Percentiles rank a stretch among this genome's conserved stretches.
Evolutionary conservation across 805 yeast species (phyloP).

Genomic region (Candida michaelii): DNA sequence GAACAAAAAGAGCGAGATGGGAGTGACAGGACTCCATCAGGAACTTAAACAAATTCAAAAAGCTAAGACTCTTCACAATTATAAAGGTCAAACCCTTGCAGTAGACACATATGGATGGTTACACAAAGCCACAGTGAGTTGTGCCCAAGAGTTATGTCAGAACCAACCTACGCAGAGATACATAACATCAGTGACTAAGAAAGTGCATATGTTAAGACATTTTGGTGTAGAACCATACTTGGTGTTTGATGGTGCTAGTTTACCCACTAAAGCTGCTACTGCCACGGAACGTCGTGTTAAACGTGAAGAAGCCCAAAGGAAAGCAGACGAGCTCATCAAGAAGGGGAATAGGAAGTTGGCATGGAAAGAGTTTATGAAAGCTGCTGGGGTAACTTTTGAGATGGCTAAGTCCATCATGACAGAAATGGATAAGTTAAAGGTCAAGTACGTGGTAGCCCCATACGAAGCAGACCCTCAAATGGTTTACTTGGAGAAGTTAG

Average conservation of each 20-base stretch:
- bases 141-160: slow-evolving; percentile 79
- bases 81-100: slow-evolving; percentile 75
- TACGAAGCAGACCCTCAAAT: slow-evolving; percentile 98
- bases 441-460: slow-evolving; percentile 89
- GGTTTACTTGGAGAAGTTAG: slow-evolving; percentile 79
- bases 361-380: slow-evolving; percentile 65
- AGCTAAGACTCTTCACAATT: slow-evolving; percentile 54
- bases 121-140: slow-evolving; percentile 78
- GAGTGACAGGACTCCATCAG: slow-evolving; percentile 81
- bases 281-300: slow-evolving; percentile 60
- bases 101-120: slow-evolving; percentile 98
- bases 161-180: slow-evolving; percentile 71
- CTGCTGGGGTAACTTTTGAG: slow-evolving; percentile 83
- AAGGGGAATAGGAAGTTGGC: slow-evolving; percentile 63
- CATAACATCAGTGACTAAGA: slow-evolving; percentile 65
- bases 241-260: slow-evolving; percentile 90
- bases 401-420: slow-evolving; percentile 89
- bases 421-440: slow-evolving; percentile 54
- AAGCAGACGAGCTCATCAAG: slow-evolving; percentile 52
- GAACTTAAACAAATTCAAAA: slow-evolving; percentile 72
- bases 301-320: slow-evolving; percentile 56
- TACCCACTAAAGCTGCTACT: slow-evolving; percentile 76
- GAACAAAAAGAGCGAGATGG: slow-evolving; percentile 49
- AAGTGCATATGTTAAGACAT: slow-evolving; percentile 61
- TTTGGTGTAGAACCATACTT: slow-evolving; percentile 78